Base-by-base conservation (phyloP, 805 yeast species). In the Candida oleophila region DNA sequence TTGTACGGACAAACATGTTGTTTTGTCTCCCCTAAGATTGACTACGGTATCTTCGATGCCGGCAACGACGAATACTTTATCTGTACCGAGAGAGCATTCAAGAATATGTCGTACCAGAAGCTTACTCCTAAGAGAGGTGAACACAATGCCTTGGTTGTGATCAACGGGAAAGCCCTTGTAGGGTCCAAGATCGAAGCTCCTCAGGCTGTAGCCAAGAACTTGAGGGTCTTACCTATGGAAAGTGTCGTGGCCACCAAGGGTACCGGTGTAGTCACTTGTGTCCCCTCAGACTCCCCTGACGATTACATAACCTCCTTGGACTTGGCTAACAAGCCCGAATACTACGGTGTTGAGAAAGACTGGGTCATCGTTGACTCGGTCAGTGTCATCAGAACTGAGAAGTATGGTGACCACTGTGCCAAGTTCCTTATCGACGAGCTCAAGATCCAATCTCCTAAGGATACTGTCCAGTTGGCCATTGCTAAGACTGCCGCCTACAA, bases 1-100 rank as follows among this genome's bases (percentile, higher is more conserved):
- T 89, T 94, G 97, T 91, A 91, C 62, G 98, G 97, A 53, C 98
- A 94, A 76, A 89, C 97, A 3, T 89, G 96, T 77, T 91, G 97
- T 79, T 94, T 92, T 60, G 98, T 94, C 20, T 88, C 96, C 22
- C 97, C 98, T 65, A 89, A 87, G 74, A 89, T 94, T 57, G 81
- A 78, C 40, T 94, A 94, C 63, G 98, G 99, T 64, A 68, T 94
- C 43, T 94, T 87, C 64, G 88, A 89, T 64, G 92, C 89, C 46
- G 92, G 94, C 51, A 75, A 78, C 48, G 81, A 78, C 53, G 85
- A 85, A 57, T 83, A 78, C 69, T 90, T 72, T 70, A 83, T 94
- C 63, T 85, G 94, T 61, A 94, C 99, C 41, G 87, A 88, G 69
- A 87, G 97, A 65, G 94, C 99, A 12, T 94, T 89, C 80, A 90